A percentile compares a stretch with the other conserved stretches of the same genome.
phyloP scores from a whole-genome alignment of 129 eudicot genomes.

The Cynara cardunculus region DNA sequence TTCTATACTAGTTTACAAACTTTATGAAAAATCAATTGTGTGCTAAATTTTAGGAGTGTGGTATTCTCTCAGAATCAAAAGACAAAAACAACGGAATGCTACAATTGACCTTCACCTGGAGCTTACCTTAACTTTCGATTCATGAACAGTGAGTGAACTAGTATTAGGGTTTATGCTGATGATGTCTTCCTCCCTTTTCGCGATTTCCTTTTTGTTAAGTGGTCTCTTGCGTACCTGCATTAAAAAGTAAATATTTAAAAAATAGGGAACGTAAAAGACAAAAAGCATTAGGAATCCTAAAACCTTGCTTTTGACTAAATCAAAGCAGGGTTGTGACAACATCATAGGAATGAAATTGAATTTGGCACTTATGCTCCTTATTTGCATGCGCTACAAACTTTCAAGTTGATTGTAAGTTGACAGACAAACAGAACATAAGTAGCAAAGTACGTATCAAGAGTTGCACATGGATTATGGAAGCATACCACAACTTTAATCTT shows the following conservation, averaged over 20 bases:
- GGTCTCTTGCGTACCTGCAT: slow-evolving; percentile 72
- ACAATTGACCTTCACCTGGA: no score
- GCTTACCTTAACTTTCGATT: slow-evolving; percentile 62
- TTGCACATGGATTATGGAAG: background rate
- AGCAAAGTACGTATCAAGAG: background rate
- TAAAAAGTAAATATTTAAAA: background rate
- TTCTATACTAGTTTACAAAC: background rate
- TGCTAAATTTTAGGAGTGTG: background rate
- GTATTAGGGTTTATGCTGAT: slow-evolving; percentile 38
- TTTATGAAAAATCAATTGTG: background rate
- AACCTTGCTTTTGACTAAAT: background rate
- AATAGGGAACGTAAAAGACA: background rate
- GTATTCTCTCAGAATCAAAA: background rate
- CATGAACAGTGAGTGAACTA: slow-evolving; percentile 58
- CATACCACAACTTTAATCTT: slow-evolving; percentile 95
- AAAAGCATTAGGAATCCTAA: background rate
- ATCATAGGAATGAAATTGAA: background rate
- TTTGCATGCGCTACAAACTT: background rate
- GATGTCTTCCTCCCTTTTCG: slow-evolving; percentile 61
- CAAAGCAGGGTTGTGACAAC: background rate
- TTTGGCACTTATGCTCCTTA: background rate
- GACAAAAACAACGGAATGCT: background rate
- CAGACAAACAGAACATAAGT: background rate
- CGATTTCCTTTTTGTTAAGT: slow-evolving; percentile 62
- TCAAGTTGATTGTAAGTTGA: background rate